Evolutionary conservation across 2,329 filamentous ascomycete species (phyloP).

Genomic region (Calonectria crousiana): DNA sequence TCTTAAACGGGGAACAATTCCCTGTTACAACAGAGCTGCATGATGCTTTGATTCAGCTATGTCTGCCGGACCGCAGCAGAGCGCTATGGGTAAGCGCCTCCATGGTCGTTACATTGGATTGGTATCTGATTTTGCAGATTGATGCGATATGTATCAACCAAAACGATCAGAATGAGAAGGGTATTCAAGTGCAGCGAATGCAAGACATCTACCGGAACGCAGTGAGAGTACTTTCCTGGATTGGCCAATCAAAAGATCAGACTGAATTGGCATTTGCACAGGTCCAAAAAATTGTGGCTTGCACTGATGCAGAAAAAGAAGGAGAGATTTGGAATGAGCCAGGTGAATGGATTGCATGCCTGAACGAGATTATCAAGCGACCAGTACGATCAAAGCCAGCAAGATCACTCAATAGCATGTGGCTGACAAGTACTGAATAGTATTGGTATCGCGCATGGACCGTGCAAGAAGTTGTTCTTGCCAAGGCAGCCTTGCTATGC

Average conservation of each 20-base stretch:
- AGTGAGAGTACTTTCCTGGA: conserved; percentile 18
- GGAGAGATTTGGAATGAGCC: conserved; percentile 12
- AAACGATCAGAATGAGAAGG: conserved; percentile 38
- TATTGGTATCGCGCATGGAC: conserved; percentile 25
- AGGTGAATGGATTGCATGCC: conserved; percentile 15
- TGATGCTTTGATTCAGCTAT: conserved; percentile 17
- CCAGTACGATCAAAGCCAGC: neutral
- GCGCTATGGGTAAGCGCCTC: conserved; percentile 19
- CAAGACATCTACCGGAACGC: conserved; percentile 38
- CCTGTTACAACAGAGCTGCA: conserved; percentile 19
- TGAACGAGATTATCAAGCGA: conserved; percentile 23
- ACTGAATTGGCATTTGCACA: conserved; percentile 20
- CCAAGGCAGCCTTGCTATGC: conserved; percentile 1
- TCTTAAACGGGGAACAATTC: conserved; percentile 23
- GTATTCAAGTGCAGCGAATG: conserved; percentile 42
- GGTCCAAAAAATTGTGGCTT: neutral
- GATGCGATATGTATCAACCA: conserved; percentile 47
- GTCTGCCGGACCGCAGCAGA: conserved; percentile 11
- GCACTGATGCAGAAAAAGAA: neutral
- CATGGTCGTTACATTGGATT: neutral
- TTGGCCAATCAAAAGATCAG: conserved; percentile 15
- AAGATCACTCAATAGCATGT: no score
- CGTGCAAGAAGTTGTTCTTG: conserved; percentile 25
- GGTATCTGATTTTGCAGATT: conserved; percentile 22
- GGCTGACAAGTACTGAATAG: neutral